phyloP scores from a whole-genome alignment of 306 rosid species.

The Cucumis cinereus region DNA sequence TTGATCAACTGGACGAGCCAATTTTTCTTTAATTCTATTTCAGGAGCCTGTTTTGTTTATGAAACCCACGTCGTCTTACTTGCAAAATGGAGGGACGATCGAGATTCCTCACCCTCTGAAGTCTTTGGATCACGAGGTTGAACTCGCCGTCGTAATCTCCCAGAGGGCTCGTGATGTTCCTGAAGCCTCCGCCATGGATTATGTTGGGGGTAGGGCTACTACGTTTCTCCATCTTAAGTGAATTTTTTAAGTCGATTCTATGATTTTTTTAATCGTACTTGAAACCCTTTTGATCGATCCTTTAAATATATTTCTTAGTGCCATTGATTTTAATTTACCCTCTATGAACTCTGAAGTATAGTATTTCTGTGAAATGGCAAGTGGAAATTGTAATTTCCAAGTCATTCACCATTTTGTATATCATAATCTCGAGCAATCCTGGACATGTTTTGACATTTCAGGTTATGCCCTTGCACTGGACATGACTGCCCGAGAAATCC shows the following conservation, averaged over 20 bases:
- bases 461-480: conserved; percentile 95
- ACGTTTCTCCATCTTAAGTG: background rate
- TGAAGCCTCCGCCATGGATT: conserved; percentile 73
- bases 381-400: background rate
- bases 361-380: background rate
- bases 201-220: conserved; percentile 45
- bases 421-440: background rate
- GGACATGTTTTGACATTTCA: conserved; percentile 14
- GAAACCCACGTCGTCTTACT: conserved; percentile 88
- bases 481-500: conserved; percentile 94
- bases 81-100: conserved; percentile 79
- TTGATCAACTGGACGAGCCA: background rate
- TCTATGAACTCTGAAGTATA: background rate
- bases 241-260: background rate
- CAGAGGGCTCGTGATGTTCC: conserved; percentile 83
- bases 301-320: background rate
- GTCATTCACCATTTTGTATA: background rate
- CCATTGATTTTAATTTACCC: background rate
- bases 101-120: conserved; percentile 66
- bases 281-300: background rate
- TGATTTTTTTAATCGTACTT: background rate
- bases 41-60: conserved; percentile 83
- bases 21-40: background rate
- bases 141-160: conserved; percentile 79
- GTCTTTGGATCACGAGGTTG: conserved; percentile 89